Base-by-base conservation (phyloP, 768 basidiomycete genomes). In the Rhodocollybia butyracea region DNA sequence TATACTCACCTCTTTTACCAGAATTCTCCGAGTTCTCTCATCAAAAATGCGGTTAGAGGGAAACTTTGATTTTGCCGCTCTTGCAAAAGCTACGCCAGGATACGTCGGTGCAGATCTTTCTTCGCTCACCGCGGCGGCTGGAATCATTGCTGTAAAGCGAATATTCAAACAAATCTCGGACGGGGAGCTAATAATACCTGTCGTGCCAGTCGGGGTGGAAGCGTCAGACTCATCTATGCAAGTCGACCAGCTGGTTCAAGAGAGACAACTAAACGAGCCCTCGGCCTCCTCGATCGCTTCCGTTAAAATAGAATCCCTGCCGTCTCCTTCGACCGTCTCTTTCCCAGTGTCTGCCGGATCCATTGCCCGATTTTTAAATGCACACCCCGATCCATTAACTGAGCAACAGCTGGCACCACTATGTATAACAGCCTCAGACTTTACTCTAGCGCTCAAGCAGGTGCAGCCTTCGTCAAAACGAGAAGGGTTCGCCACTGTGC, bases 401-500 rank as follows among this genome's bases (percentile, higher is more conserved):
- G 72, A 82, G 41, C 74, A 81, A 1, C 92, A 95, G 64, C 87
- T 99, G 8, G 78, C 81, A 0, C 88, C 92, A 0, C 76, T 99
- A 12, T 85, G 81, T 58, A 90, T 99, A 63, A 93, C 85, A 1
- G 81, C 83, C 5, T 66, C 77, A 2, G 97, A 98, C 70, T 99
- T 98, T 68, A 71, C 67, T 4, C 73, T 75, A 8, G 96, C 97
- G 0, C 79, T 98, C n/a, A 79, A 83, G 52, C 81, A 94, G 48
- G 86, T 98, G 0, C 97, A 98, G 65, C 97, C 96, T 1, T 97
- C 95, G 0, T 92, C 96, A 5, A 94, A 94, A 67, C 89, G 97
- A 40, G 97, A 99, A 76, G 97, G 97, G 3, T 99, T 99, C 62
- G 89, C 97, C 5, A 98, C 97, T 0, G 89, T 98, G 3, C 97